A percentile compares a stretch with the other conserved stretches of the same genome.
These are phyloP conservation scores for Coemansia nantahalensis DNA, from an alignment of 192 early-diverging fungal genomes.

Conservation along the genomic window DNA sequence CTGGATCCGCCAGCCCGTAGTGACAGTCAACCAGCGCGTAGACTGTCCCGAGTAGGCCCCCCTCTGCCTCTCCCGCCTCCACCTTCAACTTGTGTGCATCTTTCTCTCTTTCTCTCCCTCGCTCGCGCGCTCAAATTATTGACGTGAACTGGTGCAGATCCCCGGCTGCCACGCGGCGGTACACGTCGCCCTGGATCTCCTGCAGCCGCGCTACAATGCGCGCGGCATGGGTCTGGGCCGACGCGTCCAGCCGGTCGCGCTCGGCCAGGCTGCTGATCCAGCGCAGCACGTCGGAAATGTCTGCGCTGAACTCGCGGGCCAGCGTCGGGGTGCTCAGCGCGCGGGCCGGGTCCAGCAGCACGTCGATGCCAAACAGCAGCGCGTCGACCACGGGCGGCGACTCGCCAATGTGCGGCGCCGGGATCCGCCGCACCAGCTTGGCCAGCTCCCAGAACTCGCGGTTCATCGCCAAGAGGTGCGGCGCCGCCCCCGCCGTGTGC, in stretches of 20 bases:
- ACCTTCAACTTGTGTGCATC: no score
- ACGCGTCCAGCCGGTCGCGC: constrained; percentile 2
- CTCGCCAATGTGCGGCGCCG: constrained; percentile 7
- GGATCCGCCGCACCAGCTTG: constrained; percentile 19
- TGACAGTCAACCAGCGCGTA: no score
- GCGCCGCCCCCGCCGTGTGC: constrained; percentile 24
- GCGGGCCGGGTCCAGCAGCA: constrained; percentile 30
- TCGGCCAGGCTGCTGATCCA: constrained; percentile 32
- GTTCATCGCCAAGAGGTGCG: constrained; percentile 41
- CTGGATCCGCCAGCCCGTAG: no score
- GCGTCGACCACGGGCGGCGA: constrained; percentile 40
- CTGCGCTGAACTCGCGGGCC: constrained; percentile 37
- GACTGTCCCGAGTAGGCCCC: no score
- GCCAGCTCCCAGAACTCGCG: constrained; percentile 45
- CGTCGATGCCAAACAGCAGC: constrained; percentile 45
- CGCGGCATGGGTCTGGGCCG: constrained; percentile 25
- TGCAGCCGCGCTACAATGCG: constrained; percentile 25
- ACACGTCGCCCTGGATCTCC: constrained; percentile 34
- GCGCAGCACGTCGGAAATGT: constrained; percentile 23
- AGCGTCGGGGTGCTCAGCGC: constrained; percentile 33
- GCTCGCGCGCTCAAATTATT: constrained; percentile 10
- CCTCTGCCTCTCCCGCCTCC: no score
- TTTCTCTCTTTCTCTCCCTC: no score
- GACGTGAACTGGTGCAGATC: constrained; percentile 20
- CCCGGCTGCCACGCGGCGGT: constrained; percentile 7